A percentile compares a stretch with the other conserved stretches of the same genome.
These are phyloP conservation scores for Neonectria magnoliae DNA, from an alignment of 2,329 filamentous ascomycete species.

Conservation along the genomic window DNA sequence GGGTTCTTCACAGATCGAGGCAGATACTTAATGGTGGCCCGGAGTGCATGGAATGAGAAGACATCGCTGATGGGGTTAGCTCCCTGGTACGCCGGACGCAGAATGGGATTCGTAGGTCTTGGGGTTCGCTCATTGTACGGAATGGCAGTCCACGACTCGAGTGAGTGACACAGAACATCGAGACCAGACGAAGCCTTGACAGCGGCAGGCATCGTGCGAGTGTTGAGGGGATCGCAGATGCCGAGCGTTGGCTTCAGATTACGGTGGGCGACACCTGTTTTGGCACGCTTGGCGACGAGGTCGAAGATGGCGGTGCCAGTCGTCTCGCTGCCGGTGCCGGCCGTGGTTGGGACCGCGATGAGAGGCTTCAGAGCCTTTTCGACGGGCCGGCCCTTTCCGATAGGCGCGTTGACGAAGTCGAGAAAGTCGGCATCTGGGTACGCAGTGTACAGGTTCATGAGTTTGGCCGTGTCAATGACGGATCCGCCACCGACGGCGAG, in stretches of 20 bases:
- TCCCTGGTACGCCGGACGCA: slow-evolving; percentile 93
- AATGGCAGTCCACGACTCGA: slow-evolving; percentile 98
- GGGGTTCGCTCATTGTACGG: slow-evolving; percentile 89
- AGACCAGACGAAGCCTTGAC: slow-evolving; percentile 93
- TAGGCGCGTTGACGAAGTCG: slow-evolving; percentile 96
- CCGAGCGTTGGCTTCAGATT: slow-evolving; percentile 95
- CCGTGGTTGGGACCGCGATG: slow-evolving; percentile 86
- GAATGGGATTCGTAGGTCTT: slow-evolving; percentile 86
- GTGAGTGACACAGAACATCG: slow-evolving; percentile 92
- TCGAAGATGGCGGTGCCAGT: slow-evolving; percentile 99
- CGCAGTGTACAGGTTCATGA: slow-evolving; percentile 96
- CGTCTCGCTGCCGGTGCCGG: slow-evolving; percentile 90
- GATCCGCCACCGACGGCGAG: slow-evolving; percentile 90
- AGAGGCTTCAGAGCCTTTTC: slow-evolving; percentile 76
- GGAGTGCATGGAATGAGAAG: slow-evolving; percentile 88
- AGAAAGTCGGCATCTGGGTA: slow-evolving; percentile 94
- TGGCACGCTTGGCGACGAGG: slow-evolving; percentile 86
- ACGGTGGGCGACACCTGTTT: slow-evolving; percentile 95
- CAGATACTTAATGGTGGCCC: slow-evolving; percentile 88
- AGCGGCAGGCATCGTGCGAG: slow-evolving; percentile 92
- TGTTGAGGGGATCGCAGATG: slow-evolving; percentile 88
- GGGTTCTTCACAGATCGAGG: slow-evolving; percentile 88
- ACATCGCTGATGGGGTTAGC: slow-evolving; percentile 98
- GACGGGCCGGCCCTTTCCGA: slow-evolving; percentile 86
- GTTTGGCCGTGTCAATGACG: slow-evolving; percentile 97